Evolutionary conservation across 257 asterid species (phyloP).

Genomic region (Nicotiana undulata): DNA sequence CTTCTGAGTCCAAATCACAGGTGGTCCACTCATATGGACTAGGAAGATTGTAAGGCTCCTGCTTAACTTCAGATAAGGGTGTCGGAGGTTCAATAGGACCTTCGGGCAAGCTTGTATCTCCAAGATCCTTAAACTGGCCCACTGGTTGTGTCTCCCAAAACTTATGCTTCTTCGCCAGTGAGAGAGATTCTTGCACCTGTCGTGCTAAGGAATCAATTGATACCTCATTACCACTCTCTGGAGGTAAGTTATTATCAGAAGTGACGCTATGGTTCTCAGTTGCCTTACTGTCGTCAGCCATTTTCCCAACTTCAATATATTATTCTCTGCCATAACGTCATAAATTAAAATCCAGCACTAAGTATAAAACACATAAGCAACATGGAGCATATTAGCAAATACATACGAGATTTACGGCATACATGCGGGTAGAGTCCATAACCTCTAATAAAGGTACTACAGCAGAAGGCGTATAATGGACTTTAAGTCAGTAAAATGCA

Average conservation of each 20-base stretch:
- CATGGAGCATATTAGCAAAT: neutral
- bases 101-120: slow-evolving; percentile 19
- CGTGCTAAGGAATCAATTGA: slow-evolving; percentile 16
- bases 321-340: neutral
- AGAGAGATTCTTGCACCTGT: slow-evolving; percentile 22
- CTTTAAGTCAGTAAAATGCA: neutral
- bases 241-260: slow-evolving; percentile 9
- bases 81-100: slow-evolving; percentile 28
- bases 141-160: slow-evolving; percentile 35
- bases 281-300: slow-evolving; percentile 10
- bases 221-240: slow-evolving; percentile 14
- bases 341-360: neutral
- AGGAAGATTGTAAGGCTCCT: slow-evolving; percentile 27
- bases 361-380: neutral
- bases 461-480: neutral
- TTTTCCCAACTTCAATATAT: slow-evolving; percentile 2
- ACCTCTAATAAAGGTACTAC: neutral
- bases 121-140: slow-evolving; percentile 30
- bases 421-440: neutral
- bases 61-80: slow-evolving; percentile 22
- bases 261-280: slow-evolving; percentile 7
- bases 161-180: slow-evolving; percentile 21
- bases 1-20: slow-evolving; percentile 25
- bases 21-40: slow-evolving; percentile 25
- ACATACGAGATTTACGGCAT: neutral